Evolutionary conservation across 148 eudicot genomes (phyloP).

Genomic region (Mesembryanthemum crystallinum): DNA sequence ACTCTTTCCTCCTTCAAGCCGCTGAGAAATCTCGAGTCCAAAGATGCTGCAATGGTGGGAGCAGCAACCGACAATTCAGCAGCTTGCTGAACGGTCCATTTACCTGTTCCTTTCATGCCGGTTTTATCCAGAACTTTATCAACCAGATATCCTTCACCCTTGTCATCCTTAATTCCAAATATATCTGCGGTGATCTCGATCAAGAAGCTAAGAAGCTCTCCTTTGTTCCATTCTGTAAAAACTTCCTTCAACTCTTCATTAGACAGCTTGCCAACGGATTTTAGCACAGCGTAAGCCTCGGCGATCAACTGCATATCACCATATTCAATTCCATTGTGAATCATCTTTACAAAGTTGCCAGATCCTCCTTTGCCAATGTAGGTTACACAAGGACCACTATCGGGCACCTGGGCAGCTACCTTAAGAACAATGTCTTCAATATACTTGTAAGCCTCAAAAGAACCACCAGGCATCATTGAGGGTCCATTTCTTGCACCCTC

Average conservation of each 20-base stretch:
- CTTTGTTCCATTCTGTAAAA: slow-evolving; percentile 85
- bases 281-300: slow-evolving; percentile 87
- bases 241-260: slow-evolving; percentile 74
- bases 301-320: slow-evolving; percentile 94
- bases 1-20: slow-evolving; percentile 84
- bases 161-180: slow-evolving; percentile 76
- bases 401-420: slow-evolving; percentile 88
- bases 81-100: slow-evolving; percentile 97
- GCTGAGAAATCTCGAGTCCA: slow-evolving; percentile 85
- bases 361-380: slow-evolving; percentile 88
- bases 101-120: slow-evolving; percentile 94
- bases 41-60: slow-evolving; percentile 80
- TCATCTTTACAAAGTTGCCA: slow-evolving; percentile 84
- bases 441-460: slow-evolving; percentile 74
- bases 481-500: slow-evolving; percentile 91
- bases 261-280: slow-evolving; percentile 83
- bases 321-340: slow-evolving; percentile 86
- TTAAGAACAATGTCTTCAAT: slow-evolving; percentile 82
- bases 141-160: slow-evolving; percentile 71
- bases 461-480: slow-evolving; percentile 93
- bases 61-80: slow-evolving; percentile 84
- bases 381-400: slow-evolving; percentile 92
- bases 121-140: slow-evolving; percentile 91
- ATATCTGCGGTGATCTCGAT: slow-evolving; percentile 88
- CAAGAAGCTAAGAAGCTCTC: slow-evolving; percentile 86